Percentiles rank a stretch among this genome's conserved stretches.
phyloP scores from a whole-genome alignment of 495 filamentous ascomycete genomes.

The Viridothelium virens region DNA sequence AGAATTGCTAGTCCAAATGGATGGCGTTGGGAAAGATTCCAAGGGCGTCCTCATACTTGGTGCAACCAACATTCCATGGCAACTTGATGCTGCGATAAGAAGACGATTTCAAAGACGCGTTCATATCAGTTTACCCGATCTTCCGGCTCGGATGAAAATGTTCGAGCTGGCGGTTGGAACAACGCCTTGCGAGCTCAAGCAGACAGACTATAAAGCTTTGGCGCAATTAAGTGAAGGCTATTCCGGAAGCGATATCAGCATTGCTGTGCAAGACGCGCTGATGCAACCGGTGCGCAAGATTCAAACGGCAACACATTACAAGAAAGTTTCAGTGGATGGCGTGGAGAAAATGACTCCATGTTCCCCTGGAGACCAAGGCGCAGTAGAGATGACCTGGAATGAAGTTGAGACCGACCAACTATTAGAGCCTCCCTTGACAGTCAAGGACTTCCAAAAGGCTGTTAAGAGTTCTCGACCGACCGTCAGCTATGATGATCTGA shows the following conservation, averaged over 20 bases:
- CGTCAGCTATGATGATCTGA: conserved; percentile 75
- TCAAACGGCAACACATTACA: conserved; percentile 97
- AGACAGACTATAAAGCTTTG: conserved; percentile 68
- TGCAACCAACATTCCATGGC: conserved; percentile 98
- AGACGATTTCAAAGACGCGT: conserved; percentile 93
- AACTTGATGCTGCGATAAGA: conserved; percentile 95
- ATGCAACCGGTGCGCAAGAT: conserved; percentile 98
- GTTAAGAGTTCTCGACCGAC: conserved; percentile 82
- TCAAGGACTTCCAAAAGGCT: conserved; percentile 92
- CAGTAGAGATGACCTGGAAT: conserved; percentile 90
- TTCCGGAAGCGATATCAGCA: conserved; percentile 91
- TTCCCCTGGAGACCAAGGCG: conserved; percentile 79
- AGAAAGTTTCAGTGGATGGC: conserved; percentile 72
- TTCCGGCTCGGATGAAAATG: conserved; percentile 87
- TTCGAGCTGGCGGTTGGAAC: conserved; percentile 89
- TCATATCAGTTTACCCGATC: conserved; percentile 86
- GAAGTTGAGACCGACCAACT: conserved; percentile 72
- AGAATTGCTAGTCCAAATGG: conserved; percentile 98
- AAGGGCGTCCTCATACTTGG: conserved; percentile 91
- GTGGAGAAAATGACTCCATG: conserved; percentile 78
- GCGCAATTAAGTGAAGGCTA: conserved; percentile 83
- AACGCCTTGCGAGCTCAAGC: conserved; percentile 78
- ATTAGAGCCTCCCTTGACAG: conserved; percentile 72
- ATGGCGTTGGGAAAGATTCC: conserved; percentile 91
- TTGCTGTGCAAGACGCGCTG: conserved; percentile 91